Evolutionary conservation across 441 rosid genomes (phyloP), one percentile per base, ranked within the genome.

Genomic region (Lepidium campestre): DNA sequence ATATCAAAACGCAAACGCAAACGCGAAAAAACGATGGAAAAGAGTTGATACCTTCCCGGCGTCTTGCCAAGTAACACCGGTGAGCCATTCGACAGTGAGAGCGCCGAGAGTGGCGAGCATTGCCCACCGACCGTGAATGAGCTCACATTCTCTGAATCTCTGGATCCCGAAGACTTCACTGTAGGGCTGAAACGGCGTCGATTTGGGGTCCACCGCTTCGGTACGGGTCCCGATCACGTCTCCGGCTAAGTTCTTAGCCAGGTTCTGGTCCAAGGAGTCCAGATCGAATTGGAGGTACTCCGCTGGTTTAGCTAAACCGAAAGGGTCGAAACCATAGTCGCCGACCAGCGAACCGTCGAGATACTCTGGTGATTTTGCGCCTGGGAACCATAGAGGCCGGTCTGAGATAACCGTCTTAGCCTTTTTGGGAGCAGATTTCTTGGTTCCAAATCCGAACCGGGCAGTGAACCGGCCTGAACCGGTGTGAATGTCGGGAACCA

Each of bases 31-130:
- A 11, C 27, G 31, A 35, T 15, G 42, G 17, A 25, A 49, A 57
- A 20, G 54, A 82, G 82, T 82, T 83, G 73, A 65, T 72, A 88
- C 98, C 96, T 90, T 93, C 64, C 97, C 96, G 19, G 96, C 98
- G 50, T 93, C 98, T 86, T 90, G 96, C 98, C 96, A 93, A 39
- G 96, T 84, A 63, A 93, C 76, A 20, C 98, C 97, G 25, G 96
- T 90, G 67, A 90, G 92, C 88, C 90, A 81, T 78, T 93, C 97
- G 4, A 88, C 97, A 36, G 91, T 2, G 31, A 93, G 81, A 31
- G 96, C 96, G 17, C 98, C 96, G 5, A 93, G 90, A 69, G 94
- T 88, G 34, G 98, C 98, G 72, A 90, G 76, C 98, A 93, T 93
- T 23, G 96, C 98, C 98, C 97, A 93, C 15, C 97, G 62, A 17